Evolutionary conservation across 768 basidiomycete species (phyloP).

Genomic region (Hygrophorus pudorinus): DNA sequence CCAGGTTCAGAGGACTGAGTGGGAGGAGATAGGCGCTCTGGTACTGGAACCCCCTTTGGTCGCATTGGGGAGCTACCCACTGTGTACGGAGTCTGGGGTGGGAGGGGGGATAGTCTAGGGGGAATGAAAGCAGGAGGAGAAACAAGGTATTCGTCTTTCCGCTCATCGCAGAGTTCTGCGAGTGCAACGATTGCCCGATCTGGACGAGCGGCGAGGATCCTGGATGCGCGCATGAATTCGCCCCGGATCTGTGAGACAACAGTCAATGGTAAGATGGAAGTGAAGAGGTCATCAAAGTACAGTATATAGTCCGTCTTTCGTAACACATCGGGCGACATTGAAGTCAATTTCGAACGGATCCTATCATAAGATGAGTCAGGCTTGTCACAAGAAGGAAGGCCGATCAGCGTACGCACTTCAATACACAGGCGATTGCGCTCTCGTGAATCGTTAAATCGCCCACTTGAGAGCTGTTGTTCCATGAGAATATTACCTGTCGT

Average conservation of each 20-base stretch:
- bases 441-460: slow-evolving; percentile 57
- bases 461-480: slow-evolving; percentile 32
- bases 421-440: slow-evolving; percentile 95
- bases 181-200: slow-evolving; percentile 75
- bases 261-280: slow-evolving; percentile 6
- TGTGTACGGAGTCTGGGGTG: slow-evolving; percentile 64
- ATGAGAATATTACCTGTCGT: not conserved
- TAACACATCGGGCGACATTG: slow-evolving; percentile 95
- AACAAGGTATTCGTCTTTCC: slow-evolving; percentile 56
- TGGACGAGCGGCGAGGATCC: slow-evolving; percentile 72
- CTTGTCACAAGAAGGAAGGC: not conserved
- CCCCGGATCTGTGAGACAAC: slow-evolving; percentile 69
- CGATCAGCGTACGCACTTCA: slow-evolving; percentile 45
- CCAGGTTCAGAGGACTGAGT: slow-evolving; percentile 37
- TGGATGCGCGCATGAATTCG: slow-evolving; percentile 93
- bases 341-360: slow-evolving; percentile 97
- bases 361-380: slow-evolving; percentile 27
- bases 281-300: slow-evolving; percentile 27
- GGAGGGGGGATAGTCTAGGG: slow-evolving; percentile 35
- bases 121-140: slow-evolving; percentile 36
- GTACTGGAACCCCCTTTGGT: slow-evolving; percentile 28
- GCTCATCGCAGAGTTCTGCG: slow-evolving; percentile 87
- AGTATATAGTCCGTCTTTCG: slow-evolving; percentile 90
- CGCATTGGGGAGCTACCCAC: slow-evolving; percentile 54
- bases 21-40: slow-evolving; percentile 47